Evolutionary conservation across 805 yeast species (phyloP).

Genomic region (Pichia cabralensis): DNA sequence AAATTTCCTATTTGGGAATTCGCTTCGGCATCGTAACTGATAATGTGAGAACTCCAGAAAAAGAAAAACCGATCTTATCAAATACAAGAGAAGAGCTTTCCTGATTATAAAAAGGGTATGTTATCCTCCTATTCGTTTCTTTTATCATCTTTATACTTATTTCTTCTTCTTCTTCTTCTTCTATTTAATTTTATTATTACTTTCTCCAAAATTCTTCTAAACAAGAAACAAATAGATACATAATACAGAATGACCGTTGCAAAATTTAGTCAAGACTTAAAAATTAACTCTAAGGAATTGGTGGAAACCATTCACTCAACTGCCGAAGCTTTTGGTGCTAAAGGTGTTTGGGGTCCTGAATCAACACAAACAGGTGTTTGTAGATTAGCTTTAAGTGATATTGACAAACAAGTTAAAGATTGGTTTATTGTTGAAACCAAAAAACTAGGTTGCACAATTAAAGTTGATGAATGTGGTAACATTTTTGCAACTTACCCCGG

Average conservation of each 20-base stretch:
- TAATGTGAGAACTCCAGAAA: no score
- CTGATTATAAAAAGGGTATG: background rate
- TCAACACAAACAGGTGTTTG: slow-evolving; percentile 59
- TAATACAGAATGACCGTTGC: slow-evolving; percentile 3
- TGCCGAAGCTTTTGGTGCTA: slow-evolving; percentile 49
- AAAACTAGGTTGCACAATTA: slow-evolving; percentile 45
- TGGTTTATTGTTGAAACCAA: slow-evolving; percentile 51
- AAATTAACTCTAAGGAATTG: slow-evolving; percentile 19
- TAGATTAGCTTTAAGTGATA: slow-evolving; percentile 51
- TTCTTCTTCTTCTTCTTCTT: no score
- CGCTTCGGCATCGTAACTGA: no score
- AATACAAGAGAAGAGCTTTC: background rate
- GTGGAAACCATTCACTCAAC: slow-evolving; percentile 54
- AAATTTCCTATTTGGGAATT: no score
- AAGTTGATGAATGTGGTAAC: slow-evolving; percentile 57
- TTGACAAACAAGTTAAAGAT: slow-evolving; percentile 53
- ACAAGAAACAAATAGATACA: background rate
- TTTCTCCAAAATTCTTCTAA: no score
- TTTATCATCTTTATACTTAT: no score
- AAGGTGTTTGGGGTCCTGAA: slow-evolving; percentile 48
- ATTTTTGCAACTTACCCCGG: slow-evolving; percentile 62
- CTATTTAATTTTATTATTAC: no score
- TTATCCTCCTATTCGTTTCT: no score
- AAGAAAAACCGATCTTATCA: no score
- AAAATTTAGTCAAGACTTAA: slow-evolving; percentile 5